Conservation (phyloP, 495 filamentous ascomycete genomes). For the Thozetella sp. region DNA sequence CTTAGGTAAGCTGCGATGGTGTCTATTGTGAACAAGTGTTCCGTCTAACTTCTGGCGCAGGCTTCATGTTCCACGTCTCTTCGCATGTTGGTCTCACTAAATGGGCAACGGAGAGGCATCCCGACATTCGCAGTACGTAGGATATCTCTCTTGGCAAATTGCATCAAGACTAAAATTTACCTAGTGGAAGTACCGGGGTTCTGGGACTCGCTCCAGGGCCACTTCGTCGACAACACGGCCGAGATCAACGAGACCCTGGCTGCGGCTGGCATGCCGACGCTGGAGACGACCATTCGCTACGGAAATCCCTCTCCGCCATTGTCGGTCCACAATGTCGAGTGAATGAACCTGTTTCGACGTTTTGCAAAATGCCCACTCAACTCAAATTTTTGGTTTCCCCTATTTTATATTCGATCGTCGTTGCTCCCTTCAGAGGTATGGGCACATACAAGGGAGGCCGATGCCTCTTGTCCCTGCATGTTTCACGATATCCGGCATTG, state of each 20-base stretch:
- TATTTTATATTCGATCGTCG: too few relatives aligned
- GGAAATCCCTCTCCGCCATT: neutral
- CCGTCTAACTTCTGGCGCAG: conserved; percentile 5
- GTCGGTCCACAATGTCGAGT: conserved; percentile 1
- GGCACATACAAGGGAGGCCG: too few relatives aligned
- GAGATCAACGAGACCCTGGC: conserved; percentile 10
- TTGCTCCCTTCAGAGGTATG: too few relatives aligned
- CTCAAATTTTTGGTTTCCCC: too few relatives aligned
- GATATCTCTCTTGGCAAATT: neutral
- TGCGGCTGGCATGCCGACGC: conserved; percentile 7
- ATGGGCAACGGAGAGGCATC: conserved; percentile 19
- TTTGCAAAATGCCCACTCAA: too few relatives aligned
- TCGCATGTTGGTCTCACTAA: conserved; percentile 20
- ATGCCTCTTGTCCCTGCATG: too few relatives aligned
- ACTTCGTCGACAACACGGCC: conserved; percentile 19
- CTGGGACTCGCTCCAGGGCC: conserved; percentile 16
- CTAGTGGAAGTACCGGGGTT: conserved; percentile 7
- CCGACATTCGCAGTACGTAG: conserved; percentile 19
- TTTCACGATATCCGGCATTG: too few relatives aligned
- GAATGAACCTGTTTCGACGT: too few relatives aligned
- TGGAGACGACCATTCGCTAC: neutral
- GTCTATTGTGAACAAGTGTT: neutral
- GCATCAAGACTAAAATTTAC: neutral
- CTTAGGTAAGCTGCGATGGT: conserved; percentile 10
- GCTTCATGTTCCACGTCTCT: conserved; percentile 27